Percentiles rank a stretch among this genome's conserved stretches.
Evolutionary conservation across 2,329 filamentous ascomycete genomes (phyloP).

Genomic region (Nigrospora sphaerica): DNA sequence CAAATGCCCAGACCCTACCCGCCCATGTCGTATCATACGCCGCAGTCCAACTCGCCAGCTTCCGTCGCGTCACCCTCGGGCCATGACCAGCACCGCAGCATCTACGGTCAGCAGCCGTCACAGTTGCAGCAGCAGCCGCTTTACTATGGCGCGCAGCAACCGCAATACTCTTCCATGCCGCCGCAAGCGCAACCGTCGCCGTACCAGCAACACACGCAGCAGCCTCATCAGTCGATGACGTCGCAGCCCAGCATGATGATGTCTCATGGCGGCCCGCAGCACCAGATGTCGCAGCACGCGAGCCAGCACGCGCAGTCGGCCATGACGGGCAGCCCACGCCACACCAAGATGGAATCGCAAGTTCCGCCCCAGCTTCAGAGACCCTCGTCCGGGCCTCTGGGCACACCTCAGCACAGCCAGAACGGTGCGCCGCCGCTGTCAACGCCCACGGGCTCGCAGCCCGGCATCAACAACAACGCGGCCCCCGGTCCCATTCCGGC

Average conservation of each 20-base stretch:
- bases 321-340: conserved; percentile 55
- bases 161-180: conserved; percentile 60
- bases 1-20: conserved; percentile 75
- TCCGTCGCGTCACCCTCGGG: conserved; percentile 84
- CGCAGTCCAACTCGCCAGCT: conserved; percentile 89
- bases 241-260: conserved; percentile 62
- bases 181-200: conserved; percentile 53
- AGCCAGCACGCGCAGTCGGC: conserved; percentile 46
- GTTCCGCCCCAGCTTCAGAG: conserved; percentile 57
- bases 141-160: conserved; percentile 60
- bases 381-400: conserved; percentile 40
- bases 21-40: conserved; percentile 85
- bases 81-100: conserved; percentile 81
- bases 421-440: conserved; percentile 33
- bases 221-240: conserved; percentile 52
- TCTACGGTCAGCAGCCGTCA: conserved; percentile 74
- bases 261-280: conserved; percentile 51
- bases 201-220: conserved; percentile 52
- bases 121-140: conserved; percentile 76
- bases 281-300: conserved; percentile 38
- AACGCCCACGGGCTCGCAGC: conserved; percentile 36
- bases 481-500: conserved; percentile 95
- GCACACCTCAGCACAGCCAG: conserved; percentile 35
- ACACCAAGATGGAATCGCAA: conserved; percentile 56
- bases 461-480: conserved; percentile 75